phyloP scores from a whole-genome alignment of 2,329 filamentous ascomycete species.

The Verticillium nonalfalfae region DNA sequence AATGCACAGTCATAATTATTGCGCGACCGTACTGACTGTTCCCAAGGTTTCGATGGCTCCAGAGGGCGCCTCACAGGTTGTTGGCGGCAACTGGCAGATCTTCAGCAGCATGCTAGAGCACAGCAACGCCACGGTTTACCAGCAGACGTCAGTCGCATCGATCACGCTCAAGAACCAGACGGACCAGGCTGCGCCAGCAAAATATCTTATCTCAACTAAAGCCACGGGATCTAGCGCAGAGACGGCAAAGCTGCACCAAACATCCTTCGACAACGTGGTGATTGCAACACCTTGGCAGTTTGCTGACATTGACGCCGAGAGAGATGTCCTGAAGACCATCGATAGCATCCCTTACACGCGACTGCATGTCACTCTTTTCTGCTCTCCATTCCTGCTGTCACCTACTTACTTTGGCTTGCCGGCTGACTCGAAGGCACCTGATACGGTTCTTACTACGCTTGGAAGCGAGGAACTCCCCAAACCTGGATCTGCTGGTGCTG shows the following conservation, averaged over 20 bases:
- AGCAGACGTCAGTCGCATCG: slow-evolving; percentile 62
- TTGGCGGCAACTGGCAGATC: slow-evolving; percentile 90
- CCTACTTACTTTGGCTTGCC: slow-evolving; percentile 65
- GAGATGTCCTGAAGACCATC: slow-evolving; percentile 64
- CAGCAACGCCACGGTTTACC: slow-evolving; percentile 52
- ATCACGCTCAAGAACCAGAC: slow-evolving; percentile 45
- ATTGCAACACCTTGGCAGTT: slow-evolving; percentile 82
- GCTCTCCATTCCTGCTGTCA: slow-evolving; percentile 68
- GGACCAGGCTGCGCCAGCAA: slow-evolving; percentile 28
- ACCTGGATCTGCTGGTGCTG: slow-evolving; percentile 52
- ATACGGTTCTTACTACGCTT: slow-evolving; percentile 77
- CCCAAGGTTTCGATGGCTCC: slow-evolving; percentile 74
- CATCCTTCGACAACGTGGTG: slow-evolving; percentile 72
- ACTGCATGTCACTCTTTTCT: slow-evolving; percentile 84
- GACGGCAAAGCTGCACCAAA: slow-evolving; percentile 28
- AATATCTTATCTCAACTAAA: slow-evolving; percentile 39
- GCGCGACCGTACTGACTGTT: background rate
- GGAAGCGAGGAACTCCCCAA: slow-evolving; percentile 47
- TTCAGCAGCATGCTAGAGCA: slow-evolving; percentile 73
- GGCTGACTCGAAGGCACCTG: slow-evolving; percentile 54
- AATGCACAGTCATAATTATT: slow-evolving; percentile 1
- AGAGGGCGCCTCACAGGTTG: slow-evolving; percentile 71
- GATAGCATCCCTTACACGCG: slow-evolving; percentile 79
- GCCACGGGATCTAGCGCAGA: slow-evolving; percentile 13
- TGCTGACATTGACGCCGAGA: slow-evolving; percentile 58